Base-by-base conservation (phyloP, 176 grass and related monocot genomes). In the Echinochloa phyllopogon region DNA sequence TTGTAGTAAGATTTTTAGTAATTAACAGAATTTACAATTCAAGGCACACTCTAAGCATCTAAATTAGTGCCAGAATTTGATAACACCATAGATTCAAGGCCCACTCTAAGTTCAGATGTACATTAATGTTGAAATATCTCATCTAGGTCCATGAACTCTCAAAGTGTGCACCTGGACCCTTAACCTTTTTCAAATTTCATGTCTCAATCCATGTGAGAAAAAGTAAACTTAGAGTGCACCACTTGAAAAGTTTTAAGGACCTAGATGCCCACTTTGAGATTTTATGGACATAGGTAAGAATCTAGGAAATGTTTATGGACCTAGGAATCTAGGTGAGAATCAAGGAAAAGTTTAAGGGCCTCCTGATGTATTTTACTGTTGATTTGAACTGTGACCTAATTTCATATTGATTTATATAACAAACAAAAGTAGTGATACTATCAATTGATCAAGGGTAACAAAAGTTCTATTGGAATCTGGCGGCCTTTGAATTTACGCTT, bases 21-120 rank as follows among this genome's bases (percentile, higher is more conserved):
- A 81, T 67, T 51, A 53, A 25, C n/a, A 53, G 49, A 82, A 86
- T 82, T 60, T 84, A 29, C 39, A 33, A 58, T 63, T 40, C 70
- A 76, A 85, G 58, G 9, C 36, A 81, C 5, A 66, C 68, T 85
- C 15, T 81, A 42, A 24, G 20, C 76, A 78, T 70, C 76, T 41
- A 86, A 73, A 78, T 74, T 64, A 38, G 10, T 89, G 55, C 5
- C 17, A 50, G 0, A 79, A 75, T 65, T 68, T 16, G 70, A 49
- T 68, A 66, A 51, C 11, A 56, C 55, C 50, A 79, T 65, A 65
- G 67, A 73, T 67, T 50, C 52, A 50, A 77, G 4, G 20, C 36
- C 48, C 18, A 0, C 29, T 33, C n/a, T n/a, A n/a, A 84, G 49
- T 76, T 53, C 9, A 76, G 42, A 53, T 65, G 43, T 55, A 52